Percentiles rank a stretch among this genome's conserved stretches.
phyloP scores from a whole-genome alignment of 805 yeast genomes.

The Ogataea pilisensis region DNA sequence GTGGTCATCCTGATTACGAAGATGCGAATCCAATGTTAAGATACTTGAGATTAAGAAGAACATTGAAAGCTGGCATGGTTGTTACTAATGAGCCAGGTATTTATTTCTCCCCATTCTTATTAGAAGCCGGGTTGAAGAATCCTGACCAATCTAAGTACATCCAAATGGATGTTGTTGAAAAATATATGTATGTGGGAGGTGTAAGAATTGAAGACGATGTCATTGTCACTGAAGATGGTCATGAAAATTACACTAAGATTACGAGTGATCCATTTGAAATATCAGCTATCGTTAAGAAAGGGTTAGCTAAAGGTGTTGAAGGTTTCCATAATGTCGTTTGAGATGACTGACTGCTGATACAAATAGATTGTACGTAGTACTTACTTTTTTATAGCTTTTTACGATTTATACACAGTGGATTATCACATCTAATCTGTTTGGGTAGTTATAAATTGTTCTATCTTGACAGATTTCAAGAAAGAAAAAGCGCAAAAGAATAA shows the following conservation, averaged over 20 bases:
- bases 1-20: conserved; percentile 79
- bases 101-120: conserved; percentile 80
- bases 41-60: conserved; percentile 78
- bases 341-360: too few relatives aligned
- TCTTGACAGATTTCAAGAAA: too few relatives aligned
- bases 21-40: conserved; percentile 75
- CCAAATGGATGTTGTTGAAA: conserved; percentile 60
- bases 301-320: conserved; percentile 55
- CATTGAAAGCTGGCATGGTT: conserved; percentile 71
- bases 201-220: conserved; percentile 95
- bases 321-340: conserved; percentile 51
- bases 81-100: conserved; percentile 95
- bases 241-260: conserved; percentile 74
- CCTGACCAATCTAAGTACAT: conserved; percentile 53
- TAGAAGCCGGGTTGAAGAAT: conserved; percentile 57
- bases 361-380: too few relatives aligned
- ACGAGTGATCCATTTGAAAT: conserved; percentile 86
- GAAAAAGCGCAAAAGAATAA: too few relatives aligned
- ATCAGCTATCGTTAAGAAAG: conserved; percentile 66
- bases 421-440: too few relatives aligned
- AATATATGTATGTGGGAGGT: conserved; percentile 90
- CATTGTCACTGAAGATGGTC: conserved; percentile 70
- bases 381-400: too few relatives aligned
- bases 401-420: too few relatives aligned
- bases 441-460: too few relatives aligned